Evolutionary conservation across 805 yeast genomes (phyloP).

Genomic region (Teunomyces lycoperdinae): DNA sequence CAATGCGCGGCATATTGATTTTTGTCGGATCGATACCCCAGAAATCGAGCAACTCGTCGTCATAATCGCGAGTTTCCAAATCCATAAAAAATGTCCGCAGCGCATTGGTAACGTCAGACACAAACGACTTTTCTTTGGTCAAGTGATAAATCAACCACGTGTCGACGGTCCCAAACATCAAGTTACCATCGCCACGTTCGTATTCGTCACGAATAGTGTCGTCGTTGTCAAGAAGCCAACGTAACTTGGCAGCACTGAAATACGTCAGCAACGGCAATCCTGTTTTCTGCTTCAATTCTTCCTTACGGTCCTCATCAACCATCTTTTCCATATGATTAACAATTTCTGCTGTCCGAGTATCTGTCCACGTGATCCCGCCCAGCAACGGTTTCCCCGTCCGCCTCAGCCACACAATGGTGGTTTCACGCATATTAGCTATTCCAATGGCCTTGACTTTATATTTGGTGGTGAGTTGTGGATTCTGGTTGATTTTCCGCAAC

Average conservation of each 20-base stretch:
- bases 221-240: conserved; percentile 85
- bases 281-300: conserved; percentile 57
- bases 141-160: conserved; percentile 89
- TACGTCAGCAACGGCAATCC: conserved; percentile 91
- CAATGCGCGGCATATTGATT: conserved; percentile 70
- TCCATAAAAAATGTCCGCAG: conserved; percentile 89
- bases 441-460: conserved; percentile 75
- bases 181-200: conserved; percentile 63
- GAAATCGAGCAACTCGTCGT: conserved; percentile 66
- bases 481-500: conserved; percentile 53
- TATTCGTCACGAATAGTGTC: conserved; percentile 63
- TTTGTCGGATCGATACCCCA: conserved; percentile 75
- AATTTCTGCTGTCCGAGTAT: conserved; percentile 76
- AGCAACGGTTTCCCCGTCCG: conserved; percentile 78
- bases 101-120: conserved; percentile 89
- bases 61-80: conserved; percentile 71
- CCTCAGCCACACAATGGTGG: conserved; percentile 84
- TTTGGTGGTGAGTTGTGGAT: conserved; percentile 49
- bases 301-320: conserved; percentile 53
- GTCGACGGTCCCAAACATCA: conserved; percentile 93
- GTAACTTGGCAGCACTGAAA: conserved; percentile 84
- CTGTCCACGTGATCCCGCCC: conserved; percentile 96
- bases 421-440: conserved; percentile 94
- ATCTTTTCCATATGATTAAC: conserved; percentile 60
- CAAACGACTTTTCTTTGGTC: conserved; percentile 65